Evolutionary conservation across 345 rosid species (phyloP).

Genomic region (Arabis alpina): DNA sequence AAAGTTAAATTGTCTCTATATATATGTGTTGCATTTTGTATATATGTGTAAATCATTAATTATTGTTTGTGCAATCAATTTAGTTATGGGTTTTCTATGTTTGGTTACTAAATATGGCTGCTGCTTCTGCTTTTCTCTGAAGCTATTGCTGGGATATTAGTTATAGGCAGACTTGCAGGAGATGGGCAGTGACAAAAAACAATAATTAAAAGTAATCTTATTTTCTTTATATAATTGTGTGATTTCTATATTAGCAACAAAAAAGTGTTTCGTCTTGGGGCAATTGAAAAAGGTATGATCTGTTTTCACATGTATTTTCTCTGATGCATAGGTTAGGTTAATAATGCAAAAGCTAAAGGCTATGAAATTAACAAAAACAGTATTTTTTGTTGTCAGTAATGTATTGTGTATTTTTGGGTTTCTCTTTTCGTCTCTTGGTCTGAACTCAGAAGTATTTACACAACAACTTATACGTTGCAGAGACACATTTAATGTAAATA

Average conservation of each 20-base stretch:
- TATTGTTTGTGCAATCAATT: constrained; percentile 27
- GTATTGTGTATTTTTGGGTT: constrained; percentile 29
- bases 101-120: constrained; percentile 47
- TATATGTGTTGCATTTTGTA: constrained; percentile 31
- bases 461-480: constrained; percentile 17
- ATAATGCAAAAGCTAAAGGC: constrained; percentile 12
- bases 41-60: constrained; percentile 11
- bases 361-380: neutral
- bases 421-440: constrained; percentile 36
- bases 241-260: constrained; percentile 22
- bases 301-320: constrained; percentile 27
- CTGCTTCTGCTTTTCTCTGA: constrained; percentile 41
- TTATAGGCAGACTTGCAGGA: constrained; percentile 45
- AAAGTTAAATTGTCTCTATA: constrained; percentile 38
- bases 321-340: constrained; percentile 23
- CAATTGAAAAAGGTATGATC: constrained; percentile 40
- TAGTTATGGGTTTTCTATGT: constrained; percentile 44
- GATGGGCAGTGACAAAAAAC: constrained; percentile 42
- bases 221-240: constrained; percentile 22
- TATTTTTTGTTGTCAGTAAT: constrained; percentile 17
- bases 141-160: constrained; percentile 45
- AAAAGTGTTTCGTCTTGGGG: constrained; percentile 28
- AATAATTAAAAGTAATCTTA: neutral
- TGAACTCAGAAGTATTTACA: constrained; percentile 22
- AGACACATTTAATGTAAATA: constrained; percentile 17